Evolutionary conservation across 495 filamentous ascomycete species (phyloP), one percentile per base, ranked within the genome.

Genomic region (Astrothelium subdiscretum): DNA sequence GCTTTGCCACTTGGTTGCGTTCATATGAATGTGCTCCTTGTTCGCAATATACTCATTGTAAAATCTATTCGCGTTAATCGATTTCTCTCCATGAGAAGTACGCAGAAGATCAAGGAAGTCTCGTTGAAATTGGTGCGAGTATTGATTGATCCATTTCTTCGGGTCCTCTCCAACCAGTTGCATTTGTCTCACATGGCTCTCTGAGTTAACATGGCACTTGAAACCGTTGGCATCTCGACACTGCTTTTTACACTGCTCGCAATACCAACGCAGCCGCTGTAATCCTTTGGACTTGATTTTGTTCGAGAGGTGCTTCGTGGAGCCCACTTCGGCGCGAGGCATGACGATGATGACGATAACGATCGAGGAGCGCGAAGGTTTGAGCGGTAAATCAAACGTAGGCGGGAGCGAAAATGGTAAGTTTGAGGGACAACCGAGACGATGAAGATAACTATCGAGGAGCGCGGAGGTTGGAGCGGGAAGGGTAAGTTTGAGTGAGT

Each of bases 21-120:
- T 97, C 86, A 97, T 88, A 70, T 97, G 95, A 15, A 91, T 79
- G 70, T 97, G 95, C 71, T 91, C 83, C 70, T 88, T 88, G 72
- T 88, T 79, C 18, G 77, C 75, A 63, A 94, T 92, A 65, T 89
- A 87, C 69, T 90, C 85, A 73, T 97, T 89, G 71, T 99, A 99
- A 71, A 96, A 97, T 59, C 89, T 85, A 64, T 97, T 97, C 6
- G 90, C 79, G 32, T 90, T 79, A 2, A 97, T 83, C 59, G 81
- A 77, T 76, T 97, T 97, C 70, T 92, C 88, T 42, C 90, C 89
- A 65, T 98, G 95, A 0, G 81, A 79, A 0, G 91, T 95, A 52
- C 81, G 77, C 11, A 98, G 76, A 3, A 88, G 77, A 62, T 82
- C 75, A 2, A 96, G 42, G 66, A 98, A 98, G 71, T 92, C 88